Evolutionary conservation across 805 yeast species (phyloP).

Genomic region (Metschnikowia aberdeeniae): DNA sequence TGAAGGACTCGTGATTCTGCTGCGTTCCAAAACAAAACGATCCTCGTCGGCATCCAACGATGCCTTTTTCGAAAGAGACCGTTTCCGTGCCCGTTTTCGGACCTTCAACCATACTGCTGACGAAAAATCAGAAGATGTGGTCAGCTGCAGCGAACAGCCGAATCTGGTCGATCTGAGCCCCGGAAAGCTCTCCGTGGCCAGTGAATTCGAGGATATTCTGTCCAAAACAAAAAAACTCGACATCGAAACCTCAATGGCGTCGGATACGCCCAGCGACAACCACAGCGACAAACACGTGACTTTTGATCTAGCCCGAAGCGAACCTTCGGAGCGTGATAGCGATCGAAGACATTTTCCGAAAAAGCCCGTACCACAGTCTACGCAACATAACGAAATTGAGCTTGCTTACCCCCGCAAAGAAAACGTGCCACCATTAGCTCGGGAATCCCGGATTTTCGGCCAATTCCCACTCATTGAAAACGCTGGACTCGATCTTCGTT

Average conservation of each 20-base stretch:
- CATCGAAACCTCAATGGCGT: neutral
- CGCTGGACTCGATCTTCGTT: slow-evolving; percentile 4
- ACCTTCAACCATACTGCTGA: slow-evolving; percentile 23
- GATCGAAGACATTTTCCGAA: neutral
- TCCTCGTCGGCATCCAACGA: slow-evolving; percentile 40
- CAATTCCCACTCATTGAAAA: neutral
- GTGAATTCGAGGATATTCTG: slow-evolving; percentile 36
- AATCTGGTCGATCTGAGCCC: neutral
- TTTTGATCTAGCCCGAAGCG: neutral
- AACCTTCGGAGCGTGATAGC: neutral
- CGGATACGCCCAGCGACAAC: neutral
- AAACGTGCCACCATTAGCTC: slow-evolving; percentile 19
- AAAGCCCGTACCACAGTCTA: neutral
- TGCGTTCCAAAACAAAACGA: slow-evolving; percentile 22
- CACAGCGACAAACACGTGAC: neutral
- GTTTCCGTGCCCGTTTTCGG: slow-evolving; percentile 38
- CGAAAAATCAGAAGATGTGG: slow-evolving; percentile 1
- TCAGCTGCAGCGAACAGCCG: neutral
- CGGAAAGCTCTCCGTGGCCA: slow-evolving; percentile 9
- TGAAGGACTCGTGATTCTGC: neutral
- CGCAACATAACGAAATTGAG: neutral
- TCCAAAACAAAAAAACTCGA: slow-evolving; percentile 37
- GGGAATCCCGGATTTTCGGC: slow-evolving; percentile 13
- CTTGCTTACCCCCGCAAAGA: slow-evolving; percentile 7
- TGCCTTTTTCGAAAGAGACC: slow-evolving; percentile 35